Conservation (phyloP, 371 early-diverging fungal genomes). For the Mucor plumbeus region DNA sequence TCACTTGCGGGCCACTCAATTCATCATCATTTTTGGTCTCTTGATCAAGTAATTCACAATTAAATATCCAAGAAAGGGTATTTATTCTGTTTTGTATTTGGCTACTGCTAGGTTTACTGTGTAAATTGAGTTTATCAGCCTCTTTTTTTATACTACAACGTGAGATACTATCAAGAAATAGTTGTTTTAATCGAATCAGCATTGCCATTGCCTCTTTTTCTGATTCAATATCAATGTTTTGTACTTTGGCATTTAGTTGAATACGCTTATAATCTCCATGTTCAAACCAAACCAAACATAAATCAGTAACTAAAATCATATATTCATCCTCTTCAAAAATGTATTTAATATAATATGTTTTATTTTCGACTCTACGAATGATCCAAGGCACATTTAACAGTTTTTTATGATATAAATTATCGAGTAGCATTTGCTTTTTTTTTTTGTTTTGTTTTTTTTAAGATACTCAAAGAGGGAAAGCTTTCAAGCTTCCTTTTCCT, state of each 20-base stretch:
- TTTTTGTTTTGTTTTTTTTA: no score
- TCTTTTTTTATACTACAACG: background rate
- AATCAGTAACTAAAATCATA: conserved; percentile 17
- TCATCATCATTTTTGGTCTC: background rate
- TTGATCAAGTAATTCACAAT: conserved; percentile 21
- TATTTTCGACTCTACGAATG: background rate
- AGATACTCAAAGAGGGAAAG: background rate
- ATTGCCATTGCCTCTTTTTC: conserved; percentile 4
- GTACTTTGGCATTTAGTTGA: conserved; percentile 8
- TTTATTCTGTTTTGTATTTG: conserved; percentile 9
- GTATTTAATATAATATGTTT: conserved; percentile 22
- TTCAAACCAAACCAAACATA: conserved; percentile 29
- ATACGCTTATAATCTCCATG: conserved; percentile 16
- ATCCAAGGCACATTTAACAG: conserved; percentile 13
- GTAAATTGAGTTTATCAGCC: background rate
- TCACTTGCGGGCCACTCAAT: conserved; percentile 18
- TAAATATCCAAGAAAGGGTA: conserved; percentile 19
- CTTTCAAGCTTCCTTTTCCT: background rate
- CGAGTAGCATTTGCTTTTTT: conserved; percentile 23
- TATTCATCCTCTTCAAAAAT: conserved; percentile 19
- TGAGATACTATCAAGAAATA: background rate
- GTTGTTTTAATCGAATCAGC: background rate
- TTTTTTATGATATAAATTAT: conserved; percentile 2
- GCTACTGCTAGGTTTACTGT: background rate
- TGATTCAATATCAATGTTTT: conserved; percentile 19